Conservation (phyloP, 2,329 filamentous ascomycete genomes). For the Coniella vitis region DNA sequence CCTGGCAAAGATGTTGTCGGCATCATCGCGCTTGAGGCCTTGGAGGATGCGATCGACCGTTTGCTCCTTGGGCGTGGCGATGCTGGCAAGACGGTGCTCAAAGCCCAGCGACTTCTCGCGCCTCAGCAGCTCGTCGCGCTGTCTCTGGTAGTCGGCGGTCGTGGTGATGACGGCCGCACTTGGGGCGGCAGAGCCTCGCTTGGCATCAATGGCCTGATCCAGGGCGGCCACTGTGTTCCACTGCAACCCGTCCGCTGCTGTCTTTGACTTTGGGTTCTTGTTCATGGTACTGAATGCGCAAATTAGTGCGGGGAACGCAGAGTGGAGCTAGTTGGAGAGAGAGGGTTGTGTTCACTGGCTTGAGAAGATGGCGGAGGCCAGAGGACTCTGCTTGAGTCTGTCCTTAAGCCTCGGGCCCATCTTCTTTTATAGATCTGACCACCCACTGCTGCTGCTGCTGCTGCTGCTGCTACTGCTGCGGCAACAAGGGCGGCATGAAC, state of each 20-base stretch:
- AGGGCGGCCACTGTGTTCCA: conserved; percentile 9
- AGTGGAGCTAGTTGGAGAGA: neutral
- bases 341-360: conserved; percentile 12
- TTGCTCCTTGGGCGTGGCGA: conserved; percentile 29
- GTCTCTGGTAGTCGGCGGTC: conserved; percentile 24
- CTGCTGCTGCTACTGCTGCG: too few relatives aligned
- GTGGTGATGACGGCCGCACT: neutral
- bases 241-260: neutral
- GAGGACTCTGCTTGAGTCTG: conserved; percentile 2
- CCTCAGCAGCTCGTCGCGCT: conserved; percentile 24
- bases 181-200: neutral
- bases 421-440: conserved; percentile 9
- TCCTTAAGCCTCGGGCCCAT: conserved; percentile 11
- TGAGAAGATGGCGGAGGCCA: conserved; percentile 9
- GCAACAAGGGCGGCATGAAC: too few relatives aligned
- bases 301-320: conserved; percentile 2
- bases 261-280: neutral
- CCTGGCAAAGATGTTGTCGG: conserved; percentile 28
- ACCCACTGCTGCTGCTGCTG: too few relatives aligned
- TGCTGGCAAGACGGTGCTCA: conserved; percentile 29
- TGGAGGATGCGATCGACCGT: conserved; percentile 35
- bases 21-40: conserved; percentile 30
- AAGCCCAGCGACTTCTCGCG: conserved; percentile 34
- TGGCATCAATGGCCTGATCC: conserved; percentile 10
- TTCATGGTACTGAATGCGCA: conserved; percentile 7